Percentiles rank a stretch among this genome's conserved stretches.
phyloP scores from a whole-genome alignment of 2,329 filamentous ascomycete genomes.

The Ascochyta koolunga region DNA sequence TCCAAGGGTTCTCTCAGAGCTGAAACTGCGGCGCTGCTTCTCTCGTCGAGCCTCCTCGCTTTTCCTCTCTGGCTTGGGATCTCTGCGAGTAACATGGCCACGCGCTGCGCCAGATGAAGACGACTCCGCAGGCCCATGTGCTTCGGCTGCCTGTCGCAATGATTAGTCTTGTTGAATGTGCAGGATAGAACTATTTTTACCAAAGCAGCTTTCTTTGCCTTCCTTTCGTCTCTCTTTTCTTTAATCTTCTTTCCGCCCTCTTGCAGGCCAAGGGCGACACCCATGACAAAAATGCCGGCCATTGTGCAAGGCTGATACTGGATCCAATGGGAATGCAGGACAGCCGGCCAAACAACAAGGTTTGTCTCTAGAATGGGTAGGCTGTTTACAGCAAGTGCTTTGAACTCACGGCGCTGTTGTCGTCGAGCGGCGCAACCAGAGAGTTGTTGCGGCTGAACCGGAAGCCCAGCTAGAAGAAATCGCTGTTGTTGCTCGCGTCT shows the following conservation, averaged over 20 bases:
- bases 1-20: constrained; percentile 15
- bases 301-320: constrained; percentile 20
- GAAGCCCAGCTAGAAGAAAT: neutral
- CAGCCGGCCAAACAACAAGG: neutral
- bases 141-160: constrained; percentile 15
- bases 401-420: constrained; percentile 3
- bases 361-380: neutral
- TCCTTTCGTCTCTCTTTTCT: constrained; percentile 29
- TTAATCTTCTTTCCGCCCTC: constrained; percentile 30
- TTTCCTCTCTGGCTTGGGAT: constrained; percentile 15
- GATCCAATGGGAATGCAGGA: neutral
- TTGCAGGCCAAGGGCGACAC: constrained; percentile 28
- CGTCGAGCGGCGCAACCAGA: neutral
- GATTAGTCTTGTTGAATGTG: neutral
- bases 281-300: constrained; percentile 28
- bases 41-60: constrained; percentile 20
- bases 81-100: neutral
- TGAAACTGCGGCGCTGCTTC: constrained; percentile 17
- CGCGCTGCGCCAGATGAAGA: constrained; percentile 7
- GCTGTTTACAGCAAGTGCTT: neutral
- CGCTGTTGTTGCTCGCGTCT: constrained; percentile 1
- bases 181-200: constrained; percentile 1
- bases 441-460: neutral
- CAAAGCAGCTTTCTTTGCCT: constrained; percentile 31
- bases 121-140: constrained; percentile 10